Conservation (phyloP, 306 rosid genomes). For the Citrullus amarus region DNA sequence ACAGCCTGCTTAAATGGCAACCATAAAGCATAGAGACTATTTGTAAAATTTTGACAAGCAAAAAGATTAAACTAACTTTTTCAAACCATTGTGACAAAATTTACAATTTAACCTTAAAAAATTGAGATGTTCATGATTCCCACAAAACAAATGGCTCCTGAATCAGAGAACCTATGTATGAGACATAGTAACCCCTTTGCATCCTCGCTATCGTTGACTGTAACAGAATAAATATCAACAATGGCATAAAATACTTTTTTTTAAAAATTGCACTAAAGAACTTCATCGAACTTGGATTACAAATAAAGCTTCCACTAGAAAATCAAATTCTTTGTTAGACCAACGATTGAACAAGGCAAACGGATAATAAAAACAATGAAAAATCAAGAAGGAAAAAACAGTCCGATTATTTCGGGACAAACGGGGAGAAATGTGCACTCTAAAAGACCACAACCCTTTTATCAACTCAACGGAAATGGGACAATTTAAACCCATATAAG, state of each 20-base stretch:
- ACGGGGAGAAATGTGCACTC: not conserved
- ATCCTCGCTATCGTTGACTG: not conserved
- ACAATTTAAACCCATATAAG: not conserved
- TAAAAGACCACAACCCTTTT: not conserved
- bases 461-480: not conserved
- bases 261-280: not conserved
- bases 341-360: not conserved
- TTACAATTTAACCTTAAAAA: too few species aligned
- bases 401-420: not conserved
- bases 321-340: not conserved
- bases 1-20: too few species aligned
- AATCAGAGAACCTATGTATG: not conserved
- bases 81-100: too few species aligned
- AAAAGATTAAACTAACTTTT: too few species aligned
- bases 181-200: not conserved
- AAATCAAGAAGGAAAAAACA: not conserved
- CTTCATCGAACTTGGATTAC: not conserved
- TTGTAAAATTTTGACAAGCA: too few species aligned
- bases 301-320: not conserved
- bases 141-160: too few species aligned
- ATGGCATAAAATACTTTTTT: not conserved
- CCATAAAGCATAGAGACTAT: too few species aligned
- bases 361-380: not conserved
- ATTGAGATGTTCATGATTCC: too few species aligned
- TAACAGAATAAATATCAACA: not conserved